A percentile compares a stretch with the other conserved stretches of the same genome.
phyloP scores from a whole-genome alignment of 495 filamentous ascomycete genomes.

The Astrothelium subdiscretum region DNA sequence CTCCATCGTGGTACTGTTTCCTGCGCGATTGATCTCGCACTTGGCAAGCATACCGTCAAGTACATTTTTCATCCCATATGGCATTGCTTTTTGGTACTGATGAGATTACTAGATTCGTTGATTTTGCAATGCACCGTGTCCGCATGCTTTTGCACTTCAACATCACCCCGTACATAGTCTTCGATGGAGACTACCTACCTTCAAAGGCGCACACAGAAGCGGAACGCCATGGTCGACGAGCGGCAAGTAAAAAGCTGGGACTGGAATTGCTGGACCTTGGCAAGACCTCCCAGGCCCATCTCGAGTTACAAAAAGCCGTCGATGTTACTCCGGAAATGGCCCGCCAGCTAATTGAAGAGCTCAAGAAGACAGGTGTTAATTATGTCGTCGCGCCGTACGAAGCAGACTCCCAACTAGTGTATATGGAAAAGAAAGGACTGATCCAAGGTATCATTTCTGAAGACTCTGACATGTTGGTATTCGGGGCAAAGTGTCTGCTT shows the following conservation, averaged over 20 bases:
- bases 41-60: slow-evolving; percentile 79
- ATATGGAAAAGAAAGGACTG: slow-evolving; percentile 72
- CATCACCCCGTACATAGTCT: slow-evolving; percentile 82
- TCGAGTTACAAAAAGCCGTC: slow-evolving; percentile 87
- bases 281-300: slow-evolving; percentile 65
- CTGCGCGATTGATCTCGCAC: slow-evolving; percentile 83
- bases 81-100: slow-evolving; percentile 13
- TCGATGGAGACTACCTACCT: slow-evolving; percentile 91
- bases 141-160: slow-evolving; percentile 89
- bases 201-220: slow-evolving; percentile 89
- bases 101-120: slow-evolving; percentile 57
- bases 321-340: slow-evolving; percentile 97
- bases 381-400: slow-evolving; percentile 97
- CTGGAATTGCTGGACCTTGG: slow-evolving; percentile 71
- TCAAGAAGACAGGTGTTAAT: slow-evolving; percentile 64
- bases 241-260: slow-evolving; percentile 61
- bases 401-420: slow-evolving; percentile 91
- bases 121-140: slow-evolving; percentile 82
- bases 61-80: slow-evolving; percentile 31
- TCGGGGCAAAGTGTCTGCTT: slow-evolving; percentile 77
- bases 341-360: slow-evolving; percentile 75
- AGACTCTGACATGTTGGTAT: slow-evolving; percentile 93
- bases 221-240: slow-evolving; percentile 54
- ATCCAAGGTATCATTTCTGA: slow-evolving; percentile 87
- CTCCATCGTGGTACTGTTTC: slow-evolving; percentile 86